Conservation (phyloP, 2,329 filamentous ascomycete genomes). For the Fusarium pilosicola region DNA sequence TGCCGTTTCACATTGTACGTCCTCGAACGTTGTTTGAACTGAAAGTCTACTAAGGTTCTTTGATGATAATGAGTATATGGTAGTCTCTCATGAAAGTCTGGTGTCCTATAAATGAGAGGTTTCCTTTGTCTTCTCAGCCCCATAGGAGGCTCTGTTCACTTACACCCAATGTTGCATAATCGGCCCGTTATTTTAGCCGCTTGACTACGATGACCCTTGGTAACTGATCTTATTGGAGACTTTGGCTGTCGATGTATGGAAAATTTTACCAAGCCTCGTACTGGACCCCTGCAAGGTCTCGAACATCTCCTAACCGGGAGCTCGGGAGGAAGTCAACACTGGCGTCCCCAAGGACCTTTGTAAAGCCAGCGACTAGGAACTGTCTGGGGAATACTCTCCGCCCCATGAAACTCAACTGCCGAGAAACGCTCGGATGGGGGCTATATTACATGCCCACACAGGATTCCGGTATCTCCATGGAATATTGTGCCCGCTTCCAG, state of each 20-base stretch:
- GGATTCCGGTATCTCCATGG: not conserved
- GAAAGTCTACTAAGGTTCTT: not conserved
- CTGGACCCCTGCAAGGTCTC: not conserved
- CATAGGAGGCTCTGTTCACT: not conserved
- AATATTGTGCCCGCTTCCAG: not conserved
- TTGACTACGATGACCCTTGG: not conserved
- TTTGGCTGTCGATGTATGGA: too few species aligned
- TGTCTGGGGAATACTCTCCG: not conserved
- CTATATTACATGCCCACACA: not conserved
- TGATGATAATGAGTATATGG: not conserved
- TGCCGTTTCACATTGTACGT: accelerated
- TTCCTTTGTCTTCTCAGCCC: not conserved
- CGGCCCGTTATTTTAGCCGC: not conserved
- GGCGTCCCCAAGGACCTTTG: not conserved
- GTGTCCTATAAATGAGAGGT: not conserved
- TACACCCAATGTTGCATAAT: not conserved
- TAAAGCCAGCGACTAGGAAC: too few species aligned
- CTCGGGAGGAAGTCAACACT: not conserved
- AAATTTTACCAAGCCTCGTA: not conserved
- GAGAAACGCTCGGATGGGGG: not conserved
- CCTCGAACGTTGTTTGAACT: not conserved
- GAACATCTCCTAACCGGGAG: not conserved
- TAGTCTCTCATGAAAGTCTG: not conserved
- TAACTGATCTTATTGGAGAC: not conserved
- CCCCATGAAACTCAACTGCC: not conserved